Evolutionary conservation across 2,329 filamentous ascomycete species (phyloP), one percentile per base, ranked within the genome.

Genomic region (Aspergillus vadensis): DNA sequence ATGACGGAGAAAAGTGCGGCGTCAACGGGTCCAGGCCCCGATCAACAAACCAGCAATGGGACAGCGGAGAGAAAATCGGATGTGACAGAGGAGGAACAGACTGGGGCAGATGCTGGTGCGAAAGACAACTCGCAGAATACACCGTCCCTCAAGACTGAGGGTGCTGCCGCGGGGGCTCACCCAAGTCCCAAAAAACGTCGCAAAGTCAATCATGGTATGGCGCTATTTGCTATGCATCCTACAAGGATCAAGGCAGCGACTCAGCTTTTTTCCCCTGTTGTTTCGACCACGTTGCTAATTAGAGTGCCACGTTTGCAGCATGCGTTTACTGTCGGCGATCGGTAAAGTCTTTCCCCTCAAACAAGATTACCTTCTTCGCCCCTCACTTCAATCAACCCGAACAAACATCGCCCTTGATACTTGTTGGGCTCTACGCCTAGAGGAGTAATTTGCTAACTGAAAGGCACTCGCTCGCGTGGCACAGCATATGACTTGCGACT

Each of bases 401-500:
- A 36, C 41, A 25, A 17, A 38, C 36, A 52, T 21, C 47, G 10
- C 25, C 47, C 27, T 30, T 32, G 25, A 27, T 50, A 30, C n/a
- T 23, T 64, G 51, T 65, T 61, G 62, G 55, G 55, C 65, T 55
- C 61, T 61, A 23, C 6, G n/a, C 7, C 3, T 25, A 39, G 25
- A 36, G 43, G 41, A 43, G 64, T 61, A 52, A 57, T 79, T 76
- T 79, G 80, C 84, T 81, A 81, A 82, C 76, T 60, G 61, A 73
- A 73, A 71, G 69, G 67, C 68, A 69, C 71, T 75, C 72, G 65
- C 67, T 76, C 67, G 70, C 70, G 76, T 79, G 71, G 80, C 73
- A 80, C 77, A 92, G 90, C 91, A 94, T 86, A 94, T 94, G 91
- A 94, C 91, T 76, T 94, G 91, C 84, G 91, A 94, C 84, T 88